Base-by-base conservation (phyloP, 2,329 filamentous ascomycete species). In the Epichloe amarillans region DNA sequence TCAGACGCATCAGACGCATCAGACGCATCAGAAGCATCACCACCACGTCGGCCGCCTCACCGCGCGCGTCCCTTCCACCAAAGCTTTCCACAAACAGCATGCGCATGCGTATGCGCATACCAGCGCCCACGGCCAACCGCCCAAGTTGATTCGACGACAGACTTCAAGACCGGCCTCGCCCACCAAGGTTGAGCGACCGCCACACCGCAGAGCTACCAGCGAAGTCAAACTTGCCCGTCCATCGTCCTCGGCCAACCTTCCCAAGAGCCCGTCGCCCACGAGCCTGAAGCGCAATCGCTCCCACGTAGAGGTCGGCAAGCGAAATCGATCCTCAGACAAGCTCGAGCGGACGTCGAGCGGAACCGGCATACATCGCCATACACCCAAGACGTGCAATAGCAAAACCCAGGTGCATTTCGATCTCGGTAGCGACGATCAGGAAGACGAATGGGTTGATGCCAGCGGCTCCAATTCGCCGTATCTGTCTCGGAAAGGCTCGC, bases 381-480 rank as follows among this genome's bases (percentile, higher is more conserved):
- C 68, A 54, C 71, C 67, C 47, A 64, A 65, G 38, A 50, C 63
- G 33, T 56, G 56, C 57, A 78, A 75, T 59, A 64, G 56, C 57
- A 78, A 75, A 60, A 64, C 65, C 26, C 74, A 77, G 55, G 80
- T 83, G 35, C 80, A 82, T 60, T 84, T 84, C 58, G 79, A 82
- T 58, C 70, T 84, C 50, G 80, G 80, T 49, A 74, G 69, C 57
- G 67, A 70, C 56, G 70, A 68, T 43, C 64, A 63, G 10, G 64
- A 64, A 41, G 78, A 80, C 70, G 80, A 80, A 67, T 84, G 81
- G 81, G 77, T 83, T 41, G 81, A 84, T 64, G 79, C 80, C 53
- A 83, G 79, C 64, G 73, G 72, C 45, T 81, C 77, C 51, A 80
- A 79, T 48, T 82, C 79, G 11, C 80, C 80, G 4, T 75, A 79